A percentile compares a stretch with the other conserved stretches of the same genome.
These are phyloP conservation scores for Forsythia viridissima DNA, from an alignment of 257 asterid species.

Conservation along the genomic window DNA sequence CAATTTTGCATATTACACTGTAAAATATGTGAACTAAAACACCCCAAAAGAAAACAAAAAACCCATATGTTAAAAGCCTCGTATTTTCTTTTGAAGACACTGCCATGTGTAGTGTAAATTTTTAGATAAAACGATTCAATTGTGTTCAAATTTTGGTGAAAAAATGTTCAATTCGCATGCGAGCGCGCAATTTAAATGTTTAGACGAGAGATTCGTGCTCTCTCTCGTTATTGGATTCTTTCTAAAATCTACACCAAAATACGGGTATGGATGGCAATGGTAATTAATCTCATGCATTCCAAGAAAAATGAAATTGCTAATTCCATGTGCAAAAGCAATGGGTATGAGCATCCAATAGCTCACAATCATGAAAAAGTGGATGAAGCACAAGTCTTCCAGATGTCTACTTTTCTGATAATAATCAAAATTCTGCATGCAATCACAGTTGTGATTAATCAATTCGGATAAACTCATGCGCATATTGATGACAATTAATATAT, in stretches of 20 bases:
- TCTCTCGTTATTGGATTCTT: no score
- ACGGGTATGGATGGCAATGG: background rate
- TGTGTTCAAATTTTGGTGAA: no score
- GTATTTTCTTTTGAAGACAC: no score
- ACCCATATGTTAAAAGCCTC: background rate
- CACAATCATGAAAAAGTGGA: conserved; percentile 41
- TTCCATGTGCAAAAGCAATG: conserved; percentile 27
- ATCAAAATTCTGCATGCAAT: background rate
- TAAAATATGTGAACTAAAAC: no score
- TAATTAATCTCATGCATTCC: background rate
- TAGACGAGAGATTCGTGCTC: no score
- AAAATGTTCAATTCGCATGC: no score
- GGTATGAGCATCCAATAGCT: conserved; percentile 16
- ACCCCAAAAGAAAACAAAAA: background rate
- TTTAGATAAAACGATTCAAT: no score
- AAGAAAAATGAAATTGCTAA: background rate
- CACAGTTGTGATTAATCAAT: background rate
- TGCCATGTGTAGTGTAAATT: no score
- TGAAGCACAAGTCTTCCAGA: conserved; percentile 5
- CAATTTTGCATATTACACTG: background rate
- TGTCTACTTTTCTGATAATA: conserved; percentile 6
- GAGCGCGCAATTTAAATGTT: no score
- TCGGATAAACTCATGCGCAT: background rate
- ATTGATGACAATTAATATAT: background rate
- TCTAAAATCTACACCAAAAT: background rate